phyloP scores from a whole-genome alignment of 768 basidiomycete genomes.

The Amanita rimosa region DNA sequence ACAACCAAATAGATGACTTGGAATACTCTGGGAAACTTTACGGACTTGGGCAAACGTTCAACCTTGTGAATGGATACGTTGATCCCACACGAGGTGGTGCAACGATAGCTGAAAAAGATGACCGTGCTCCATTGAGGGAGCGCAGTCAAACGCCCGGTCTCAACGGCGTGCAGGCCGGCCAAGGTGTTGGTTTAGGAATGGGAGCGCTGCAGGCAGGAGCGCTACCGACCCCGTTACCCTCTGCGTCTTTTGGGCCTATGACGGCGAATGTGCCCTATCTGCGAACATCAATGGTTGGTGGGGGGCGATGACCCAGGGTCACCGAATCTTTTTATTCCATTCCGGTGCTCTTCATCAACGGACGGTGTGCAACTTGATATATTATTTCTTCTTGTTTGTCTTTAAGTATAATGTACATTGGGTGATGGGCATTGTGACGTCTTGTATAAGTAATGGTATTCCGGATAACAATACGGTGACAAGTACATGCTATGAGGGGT shows the following conservation, averaged over 20 bases:
- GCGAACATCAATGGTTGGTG: constrained; percentile 49
- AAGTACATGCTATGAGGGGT: too few species aligned
- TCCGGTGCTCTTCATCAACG: constrained; percentile 11
- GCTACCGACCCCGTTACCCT: constrained; percentile 33
- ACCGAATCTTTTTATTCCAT: constrained; percentile 9
- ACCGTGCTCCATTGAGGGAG: constrained; percentile 41
- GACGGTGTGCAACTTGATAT: background rate
- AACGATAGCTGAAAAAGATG: constrained; percentile 76
- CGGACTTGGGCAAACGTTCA: constrained; percentile 74
- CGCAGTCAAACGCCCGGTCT: constrained; percentile 51
- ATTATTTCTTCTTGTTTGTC: constrained; percentile 3
- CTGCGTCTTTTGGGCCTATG: constrained; percentile 51
- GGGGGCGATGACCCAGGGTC: constrained; percentile 25
- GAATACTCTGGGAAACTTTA: constrained; percentile 80
- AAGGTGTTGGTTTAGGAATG: constrained; percentile 38
- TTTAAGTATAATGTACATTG: background rate
- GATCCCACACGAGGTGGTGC: constrained; percentile 61
- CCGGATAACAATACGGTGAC: too few species aligned
- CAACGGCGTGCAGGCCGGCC: constrained; percentile 22
- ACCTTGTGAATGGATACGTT: constrained; percentile 50
- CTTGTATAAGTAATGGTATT: background rate
- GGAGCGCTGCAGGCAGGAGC: constrained; percentile 27
- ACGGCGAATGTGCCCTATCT: constrained; percentile 50
- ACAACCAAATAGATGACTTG: constrained; percentile 73
- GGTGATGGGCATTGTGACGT: background rate